These are phyloP conservation scores for Metarhizium anisopliae DNA, from an alignment of 2,329 filamentous ascomycete species.

Conservation along the genomic window DNA sequence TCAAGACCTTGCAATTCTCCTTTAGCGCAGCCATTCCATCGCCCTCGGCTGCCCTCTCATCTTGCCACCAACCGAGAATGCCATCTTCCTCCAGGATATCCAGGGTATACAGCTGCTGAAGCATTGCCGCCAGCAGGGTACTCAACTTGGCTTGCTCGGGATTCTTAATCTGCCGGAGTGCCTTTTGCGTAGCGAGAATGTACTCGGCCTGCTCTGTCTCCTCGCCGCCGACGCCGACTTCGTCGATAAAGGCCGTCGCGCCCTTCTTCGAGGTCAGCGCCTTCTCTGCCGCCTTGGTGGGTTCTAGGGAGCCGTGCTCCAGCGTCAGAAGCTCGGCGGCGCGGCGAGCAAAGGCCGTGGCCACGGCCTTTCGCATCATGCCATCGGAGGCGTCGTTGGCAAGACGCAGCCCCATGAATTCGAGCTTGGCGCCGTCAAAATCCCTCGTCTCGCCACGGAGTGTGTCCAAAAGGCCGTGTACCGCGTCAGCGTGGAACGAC, in stretches of 20 bases:
- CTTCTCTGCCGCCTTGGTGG: constrained; percentile 54
- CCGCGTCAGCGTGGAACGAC: constrained; percentile 78
- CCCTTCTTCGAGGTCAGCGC: constrained; percentile 47
- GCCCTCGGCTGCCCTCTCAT: constrained; percentile 55
- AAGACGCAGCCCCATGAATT: constrained; percentile 89
- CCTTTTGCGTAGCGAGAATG: constrained; percentile 70
- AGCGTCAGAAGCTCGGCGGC: constrained; percentile 58
- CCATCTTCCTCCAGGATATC: constrained; percentile 87
- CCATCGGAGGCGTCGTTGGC: constrained; percentile 83
- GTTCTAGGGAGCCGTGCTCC: constrained; percentile 43
- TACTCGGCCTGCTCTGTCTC: constrained; percentile 80
- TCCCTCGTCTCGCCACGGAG: constrained; percentile 66
- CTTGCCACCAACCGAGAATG: constrained; percentile 80
- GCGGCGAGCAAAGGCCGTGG: constrained; percentile 74
- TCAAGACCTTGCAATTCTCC: constrained; percentile 65
- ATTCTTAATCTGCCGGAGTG: constrained; percentile 59
- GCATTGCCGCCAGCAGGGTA: constrained; percentile 64
- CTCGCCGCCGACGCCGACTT: constrained; percentile 55
- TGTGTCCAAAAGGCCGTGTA: constrained; percentile 77
- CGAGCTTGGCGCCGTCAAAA: constrained; percentile 74
- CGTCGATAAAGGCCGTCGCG: constrained; percentile 46
- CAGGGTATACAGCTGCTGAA: constrained; percentile 76
- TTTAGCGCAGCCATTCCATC: constrained; percentile 63
- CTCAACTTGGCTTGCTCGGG: constrained; percentile 39
- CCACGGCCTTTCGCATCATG: constrained; percentile 80